These are phyloP conservation scores for Phialophora expanda DNA, from an alignment of 2,329 filamentous ascomycete genomes.

Conservation along the genomic window DNA sequence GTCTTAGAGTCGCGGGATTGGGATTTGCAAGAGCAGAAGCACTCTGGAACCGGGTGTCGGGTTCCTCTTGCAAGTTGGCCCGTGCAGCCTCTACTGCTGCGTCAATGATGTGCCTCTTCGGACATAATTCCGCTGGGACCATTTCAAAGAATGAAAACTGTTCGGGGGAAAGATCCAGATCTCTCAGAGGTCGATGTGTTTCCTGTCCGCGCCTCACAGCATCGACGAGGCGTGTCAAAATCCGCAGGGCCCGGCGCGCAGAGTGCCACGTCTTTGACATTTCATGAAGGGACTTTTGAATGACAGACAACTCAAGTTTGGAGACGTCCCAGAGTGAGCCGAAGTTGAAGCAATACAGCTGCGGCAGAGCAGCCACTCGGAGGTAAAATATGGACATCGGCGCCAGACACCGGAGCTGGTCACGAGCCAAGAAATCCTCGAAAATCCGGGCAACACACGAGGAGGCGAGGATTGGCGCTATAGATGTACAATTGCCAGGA, in stretches of 20 bases:
- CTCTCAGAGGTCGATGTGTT: slow-evolving; percentile 4
- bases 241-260: no score
- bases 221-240: neutral
- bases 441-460: slow-evolving; percentile 53
- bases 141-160: slow-evolving; percentile 13
- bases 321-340: no score
- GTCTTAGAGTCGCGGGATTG: neutral
- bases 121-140: slow-evolving; percentile 5
- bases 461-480: slow-evolving; percentile 49
- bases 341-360: no score
- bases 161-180: slow-evolving; percentile 13
- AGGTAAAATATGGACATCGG: slow-evolving; percentile 32
- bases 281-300: no score
- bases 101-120: slow-evolving; percentile 9
- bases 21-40: neutral
- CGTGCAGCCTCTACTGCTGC: neutral
- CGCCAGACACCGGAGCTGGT: slow-evolving; percentile 19
- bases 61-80: no score
- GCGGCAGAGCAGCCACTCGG: slow-evolving; percentile 6
- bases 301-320: no score
- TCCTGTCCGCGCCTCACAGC: slow-evolving; percentile 1
- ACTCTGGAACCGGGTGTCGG: no score
- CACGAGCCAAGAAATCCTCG: slow-evolving; percentile 48
- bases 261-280: no score
- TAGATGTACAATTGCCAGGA: slow-evolving; percentile 37